Percentiles rank a stretch among this genome's conserved stretches.
Evolutionary conservation across 106 monocot species (phyloP).

Genomic region (Gastrodia elata): DNA sequence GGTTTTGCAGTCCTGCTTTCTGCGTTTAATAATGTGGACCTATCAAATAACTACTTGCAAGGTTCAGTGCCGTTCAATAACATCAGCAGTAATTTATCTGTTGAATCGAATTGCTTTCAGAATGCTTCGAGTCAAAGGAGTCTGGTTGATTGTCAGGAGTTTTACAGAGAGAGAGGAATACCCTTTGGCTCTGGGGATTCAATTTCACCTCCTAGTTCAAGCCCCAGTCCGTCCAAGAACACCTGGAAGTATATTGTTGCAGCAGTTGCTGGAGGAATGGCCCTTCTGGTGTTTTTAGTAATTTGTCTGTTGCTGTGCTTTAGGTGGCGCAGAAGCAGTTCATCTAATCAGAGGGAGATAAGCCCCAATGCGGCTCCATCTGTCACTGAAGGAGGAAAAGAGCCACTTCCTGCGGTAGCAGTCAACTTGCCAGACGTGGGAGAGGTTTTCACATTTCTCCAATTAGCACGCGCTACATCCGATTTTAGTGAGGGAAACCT

Average conservation of each 20-base stretch:
- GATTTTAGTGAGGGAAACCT: constrained; percentile 61
- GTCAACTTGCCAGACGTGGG: constrained; percentile 49
- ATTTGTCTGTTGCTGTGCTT: constrained; percentile 25
- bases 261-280: constrained; percentile 39
- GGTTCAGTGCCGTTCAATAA: constrained; percentile 20
- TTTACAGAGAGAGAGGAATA: constrained; percentile 47
- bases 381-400: constrained; percentile 12
- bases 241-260: constrained; percentile 47
- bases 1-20: constrained; percentile 13
- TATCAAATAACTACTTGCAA: constrained; percentile 69
- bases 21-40: constrained; percentile 22
- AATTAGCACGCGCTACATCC: constrained; percentile 39
- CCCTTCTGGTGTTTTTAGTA: constrained; percentile 22
- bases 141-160: constrained; percentile 32
- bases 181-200: constrained; percentile 20
- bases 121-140: constrained; percentile 38
- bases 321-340: constrained; percentile 15
- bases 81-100: constrained; percentile 12
- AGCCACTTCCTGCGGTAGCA: constrained; percentile 13
- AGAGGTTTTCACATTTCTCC: constrained; percentile 58
- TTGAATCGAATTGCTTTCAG: constrained; percentile 48
- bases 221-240: constrained; percentile 17
- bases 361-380: neutral
- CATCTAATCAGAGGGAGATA: constrained; percentile 9
- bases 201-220: constrained; percentile 9